Evolutionary conservation across 768 basidiomycete species (phyloP).

Genomic region (Inosperma sp.): DNA sequence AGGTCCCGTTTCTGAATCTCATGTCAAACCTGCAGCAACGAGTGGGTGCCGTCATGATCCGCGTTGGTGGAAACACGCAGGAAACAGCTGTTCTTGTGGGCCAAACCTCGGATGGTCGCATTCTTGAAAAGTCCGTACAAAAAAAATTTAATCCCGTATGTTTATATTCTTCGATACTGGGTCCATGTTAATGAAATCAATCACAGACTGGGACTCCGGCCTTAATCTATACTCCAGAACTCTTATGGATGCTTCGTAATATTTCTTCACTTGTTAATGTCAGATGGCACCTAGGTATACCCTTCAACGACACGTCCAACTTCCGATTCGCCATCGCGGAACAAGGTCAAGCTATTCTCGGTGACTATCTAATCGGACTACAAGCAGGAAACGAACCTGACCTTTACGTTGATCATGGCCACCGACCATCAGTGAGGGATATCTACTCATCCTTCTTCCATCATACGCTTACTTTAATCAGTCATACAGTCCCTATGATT

Average conservation of each 20-base stretch:
- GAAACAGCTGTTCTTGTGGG: conserved; percentile 55
- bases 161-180: background rate
- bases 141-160: conserved; percentile 39
- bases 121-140: conserved; percentile 46
- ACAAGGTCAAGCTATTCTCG: conserved; percentile 60
- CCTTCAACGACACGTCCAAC: conserved; percentile 62
- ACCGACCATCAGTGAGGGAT: conserved; percentile 31
- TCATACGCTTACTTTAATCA: background rate
- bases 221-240: conserved; percentile 56
- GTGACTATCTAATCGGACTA: conserved; percentile 59
- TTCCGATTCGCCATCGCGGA: conserved; percentile 55
- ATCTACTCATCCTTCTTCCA: background rate
- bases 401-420: conserved; percentile 40
- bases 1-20: conserved; percentile 72
- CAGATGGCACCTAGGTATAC: conserved; percentile 64
- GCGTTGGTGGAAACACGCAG: conserved; percentile 79
- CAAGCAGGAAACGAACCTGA: conserved; percentile 73
- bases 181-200: background rate
- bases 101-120: conserved; percentile 43
- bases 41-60: conserved; percentile 56
- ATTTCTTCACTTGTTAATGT: conserved; percentile 58
- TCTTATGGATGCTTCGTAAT: conserved; percentile 62
- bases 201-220: conserved; percentile 63
- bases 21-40: conserved; percentile 67
- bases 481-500: conserved; percentile 43